Conservation (phyloP, 2,329 filamentous ascomycete species). For the Dothistroma septosporum region DNA sequence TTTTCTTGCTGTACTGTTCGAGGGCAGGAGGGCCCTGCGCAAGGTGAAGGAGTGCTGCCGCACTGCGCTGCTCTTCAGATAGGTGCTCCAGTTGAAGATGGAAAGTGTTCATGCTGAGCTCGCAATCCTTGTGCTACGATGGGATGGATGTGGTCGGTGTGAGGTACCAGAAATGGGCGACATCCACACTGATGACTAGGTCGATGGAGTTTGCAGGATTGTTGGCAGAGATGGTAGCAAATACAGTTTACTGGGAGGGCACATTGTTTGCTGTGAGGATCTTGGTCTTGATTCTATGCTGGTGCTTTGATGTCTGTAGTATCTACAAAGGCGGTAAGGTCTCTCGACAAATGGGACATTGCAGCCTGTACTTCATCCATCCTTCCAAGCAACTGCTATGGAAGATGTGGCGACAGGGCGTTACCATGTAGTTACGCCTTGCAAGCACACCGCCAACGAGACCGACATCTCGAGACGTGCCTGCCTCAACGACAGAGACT, state of each 20-base stretch:
- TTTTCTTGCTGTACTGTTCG: neutral
- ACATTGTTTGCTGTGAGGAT: neutral
- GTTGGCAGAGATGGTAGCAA: neutral
- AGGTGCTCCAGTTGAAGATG: neutral
- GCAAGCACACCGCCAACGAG: slow-evolving; percentile 64
- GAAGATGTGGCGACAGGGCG: slow-evolving; percentile 93
- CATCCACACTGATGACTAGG: neutral
- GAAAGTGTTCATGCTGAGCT: neutral
- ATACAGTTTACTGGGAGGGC: neutral
- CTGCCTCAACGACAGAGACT: slow-evolving; percentile 69
- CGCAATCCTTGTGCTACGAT: neutral
- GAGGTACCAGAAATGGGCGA: neutral
- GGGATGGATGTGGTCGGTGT: neutral
- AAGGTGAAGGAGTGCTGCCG: neutral
- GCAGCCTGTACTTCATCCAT: slow-evolving; percentile 89
- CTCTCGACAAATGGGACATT: slow-evolving; percentile 94
- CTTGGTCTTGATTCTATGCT: neutral
- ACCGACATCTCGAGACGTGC: slow-evolving; percentile 35
- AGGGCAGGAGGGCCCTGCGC: neutral
- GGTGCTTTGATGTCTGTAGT: neutral
- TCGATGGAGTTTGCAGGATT: neutral
- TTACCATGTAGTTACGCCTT: slow-evolving; percentile 89
- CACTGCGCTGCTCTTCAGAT: neutral
- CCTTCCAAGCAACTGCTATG: slow-evolving; percentile 87
- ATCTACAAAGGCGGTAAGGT: slow-evolving; percentile 72